These are phyloP conservation scores for Wallacemonas sp. DNA, from an alignment of 208 protist genomes.

Conservation along the genomic window DNA sequence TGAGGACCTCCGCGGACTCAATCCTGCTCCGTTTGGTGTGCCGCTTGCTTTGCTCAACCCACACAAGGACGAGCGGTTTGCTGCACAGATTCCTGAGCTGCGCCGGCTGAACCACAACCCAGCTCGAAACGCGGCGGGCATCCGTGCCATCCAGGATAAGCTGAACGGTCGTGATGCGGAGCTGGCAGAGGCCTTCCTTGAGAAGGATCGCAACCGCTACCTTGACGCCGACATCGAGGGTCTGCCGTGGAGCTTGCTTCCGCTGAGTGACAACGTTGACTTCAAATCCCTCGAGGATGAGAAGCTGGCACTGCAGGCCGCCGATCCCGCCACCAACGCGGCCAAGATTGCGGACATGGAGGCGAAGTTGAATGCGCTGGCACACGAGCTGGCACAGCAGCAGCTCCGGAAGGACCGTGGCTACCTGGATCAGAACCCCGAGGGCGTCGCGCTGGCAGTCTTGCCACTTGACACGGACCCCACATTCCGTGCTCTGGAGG, in stretches of 20 bases:
- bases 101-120: slow-evolving; percentile 68
- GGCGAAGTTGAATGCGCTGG: slow-evolving; percentile 49
- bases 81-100: slow-evolving; percentile 47
- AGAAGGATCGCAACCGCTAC: slow-evolving; percentile 58
- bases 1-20: slow-evolving; percentile 55
- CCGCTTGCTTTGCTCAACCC: slow-evolving; percentile 65
- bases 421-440: slow-evolving; percentile 61
- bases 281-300: slow-evolving; percentile 61
- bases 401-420: slow-evolving; percentile 53
- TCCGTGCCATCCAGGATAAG: slow-evolving; percentile 42
- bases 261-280: slow-evolving; percentile 48
- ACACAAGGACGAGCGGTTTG: slow-evolving; percentile 53
- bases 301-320: slow-evolving; percentile 35
- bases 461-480: slow-evolving; percentile 68
- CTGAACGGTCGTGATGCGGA: slow-evolving; percentile 47
- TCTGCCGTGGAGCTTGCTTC: slow-evolving; percentile 42
- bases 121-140: slow-evolving; percentile 40
- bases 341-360: slow-evolving; percentile 45
- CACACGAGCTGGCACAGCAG: slow-evolving; percentile 50
- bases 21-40: slow-evolving; percentile 56
- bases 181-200: slow-evolving; percentile 55
- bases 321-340: slow-evolving; percentile 22
- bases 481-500: slow-evolving; percentile 60
- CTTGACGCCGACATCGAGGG: slow-evolving; percentile 58
- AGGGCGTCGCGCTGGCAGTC: slow-evolving; percentile 54